Evolutionary conservation across 495 filamentous ascomycete species (phyloP).

Genomic region (Penicillium lividum): DNA sequence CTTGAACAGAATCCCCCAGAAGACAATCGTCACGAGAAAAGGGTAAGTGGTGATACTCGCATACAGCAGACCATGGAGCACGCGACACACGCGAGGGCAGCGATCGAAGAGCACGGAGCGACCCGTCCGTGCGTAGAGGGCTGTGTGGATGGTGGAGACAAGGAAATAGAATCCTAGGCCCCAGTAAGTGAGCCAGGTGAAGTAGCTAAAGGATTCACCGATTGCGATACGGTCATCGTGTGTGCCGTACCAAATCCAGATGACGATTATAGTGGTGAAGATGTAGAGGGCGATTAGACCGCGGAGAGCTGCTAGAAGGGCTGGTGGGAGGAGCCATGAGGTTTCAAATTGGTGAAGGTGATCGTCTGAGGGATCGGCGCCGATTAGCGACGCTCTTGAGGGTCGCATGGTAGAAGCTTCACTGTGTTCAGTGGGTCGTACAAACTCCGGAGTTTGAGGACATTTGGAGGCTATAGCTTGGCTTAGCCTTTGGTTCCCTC

Average conservation of each 20-base stretch:
- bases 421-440: too few species aligned
- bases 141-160: constrained; percentile 63
- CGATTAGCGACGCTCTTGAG: constrained; percentile 26
- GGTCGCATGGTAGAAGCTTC: constrained; percentile 17
- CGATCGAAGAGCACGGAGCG: constrained; percentile 57
- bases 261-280: constrained; percentile 69
- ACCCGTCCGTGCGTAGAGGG: constrained; percentile 59
- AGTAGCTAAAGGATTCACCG: constrained; percentile 68
- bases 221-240: constrained; percentile 42
- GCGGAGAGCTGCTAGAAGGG: constrained; percentile 57
- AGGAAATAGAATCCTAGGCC: constrained; percentile 77
- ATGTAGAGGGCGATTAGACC: constrained; percentile 66
- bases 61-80: constrained; percentile 66
- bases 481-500: background rate
- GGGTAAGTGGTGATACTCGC: constrained; percentile 67
- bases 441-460: too few species aligned
- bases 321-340: constrained; percentile 73
- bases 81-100: constrained; percentile 64
- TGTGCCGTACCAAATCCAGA: constrained; percentile 59
- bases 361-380: constrained; percentile 49
- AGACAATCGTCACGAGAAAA: constrained; percentile 65
- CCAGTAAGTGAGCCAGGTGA: constrained; percentile 80
- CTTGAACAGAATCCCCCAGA: constrained; percentile 46
- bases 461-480: too few species aligned
- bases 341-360: constrained; percentile 66